Conservation (phyloP, 2,329 filamentous ascomycete genomes). For the Dactylellina leptospora region DNA sequence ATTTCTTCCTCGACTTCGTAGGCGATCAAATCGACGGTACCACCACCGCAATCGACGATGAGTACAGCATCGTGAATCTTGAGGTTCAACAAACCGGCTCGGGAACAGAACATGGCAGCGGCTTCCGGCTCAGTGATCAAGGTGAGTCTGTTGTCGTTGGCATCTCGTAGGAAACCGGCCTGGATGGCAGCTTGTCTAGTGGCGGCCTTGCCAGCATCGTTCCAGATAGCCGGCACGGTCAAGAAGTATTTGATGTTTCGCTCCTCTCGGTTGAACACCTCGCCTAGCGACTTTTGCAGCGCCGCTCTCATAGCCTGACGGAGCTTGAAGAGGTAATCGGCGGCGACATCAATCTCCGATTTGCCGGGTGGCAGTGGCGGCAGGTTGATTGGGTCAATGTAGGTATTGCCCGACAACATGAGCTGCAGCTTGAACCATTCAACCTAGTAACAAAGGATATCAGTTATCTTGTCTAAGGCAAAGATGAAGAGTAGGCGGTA, state of each 20-base stretch:
- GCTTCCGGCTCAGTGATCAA: constrained; percentile 96
- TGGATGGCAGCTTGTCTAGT: constrained; percentile 95
- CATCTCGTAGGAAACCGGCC: constrained; percentile 93
- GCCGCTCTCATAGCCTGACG: constrained; percentile 96
- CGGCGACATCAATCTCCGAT: constrained; percentile 98
- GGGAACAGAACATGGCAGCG: constrained; percentile 95
- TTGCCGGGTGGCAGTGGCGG: constrained; percentile 96
- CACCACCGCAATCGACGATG: constrained; percentile 97
- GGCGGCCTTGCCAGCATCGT: constrained; percentile 96
- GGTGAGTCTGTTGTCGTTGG: constrained; percentile 95
- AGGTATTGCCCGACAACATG: constrained; percentile 98
- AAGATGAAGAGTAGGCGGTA: constrained; percentile 19
- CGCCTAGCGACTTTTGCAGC: constrained; percentile 92
- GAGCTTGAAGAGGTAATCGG: constrained; percentile 97
- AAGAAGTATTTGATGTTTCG: constrained; percentile 97
- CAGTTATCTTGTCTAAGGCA: background rate
- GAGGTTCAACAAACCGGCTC: constrained; percentile 92
- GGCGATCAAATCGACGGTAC: constrained; percentile 97
- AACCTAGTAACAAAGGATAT: constrained; percentile 60
- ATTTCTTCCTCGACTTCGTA: constrained; percentile 98
- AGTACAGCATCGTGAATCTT: constrained; percentile 99
- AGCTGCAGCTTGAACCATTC: constrained; percentile 99
- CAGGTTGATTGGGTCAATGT: constrained; percentile 98
- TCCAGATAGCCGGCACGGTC: constrained; percentile 99
- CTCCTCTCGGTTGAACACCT: constrained; percentile 97